phyloP scores from a whole-genome alignment of 1,284 basidiomycete species.

The Taiwanofungus camphoratus region DNA sequence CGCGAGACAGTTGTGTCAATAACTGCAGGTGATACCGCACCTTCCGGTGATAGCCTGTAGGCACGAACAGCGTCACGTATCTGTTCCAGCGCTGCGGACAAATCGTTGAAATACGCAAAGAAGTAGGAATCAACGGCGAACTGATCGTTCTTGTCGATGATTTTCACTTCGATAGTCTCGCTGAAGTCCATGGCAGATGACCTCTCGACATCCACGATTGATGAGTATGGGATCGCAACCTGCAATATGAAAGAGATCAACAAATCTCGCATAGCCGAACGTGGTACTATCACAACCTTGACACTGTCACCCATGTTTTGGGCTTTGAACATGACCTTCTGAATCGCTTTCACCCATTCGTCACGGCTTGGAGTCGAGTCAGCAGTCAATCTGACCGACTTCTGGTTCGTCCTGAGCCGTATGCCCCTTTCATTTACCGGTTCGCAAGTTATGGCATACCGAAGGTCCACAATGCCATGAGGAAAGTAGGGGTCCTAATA shows the following conservation, averaged over 20 bases:
- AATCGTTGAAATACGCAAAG: slow-evolving; percentile 87
- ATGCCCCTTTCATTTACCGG: slow-evolving; percentile 68
- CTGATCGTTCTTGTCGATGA: slow-evolving; percentile 77
- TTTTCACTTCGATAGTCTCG: slow-evolving; percentile 90
- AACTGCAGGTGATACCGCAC: slow-evolving; percentile 37
- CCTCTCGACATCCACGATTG: slow-evolving; percentile 84
- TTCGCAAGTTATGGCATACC: slow-evolving; percentile 89
- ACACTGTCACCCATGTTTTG: slow-evolving; percentile 96
- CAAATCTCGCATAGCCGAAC: neutral
- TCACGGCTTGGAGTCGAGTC: slow-evolving; percentile 79
- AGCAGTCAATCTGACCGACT: slow-evolving; percentile 65
- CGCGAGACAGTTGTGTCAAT: slow-evolving; percentile 64
- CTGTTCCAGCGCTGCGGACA: slow-evolving; percentile 68
- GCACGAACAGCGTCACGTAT: slow-evolving; percentile 70
- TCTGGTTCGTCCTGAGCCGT: slow-evolving; percentile 76
- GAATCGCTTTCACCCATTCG: slow-evolving; percentile 92
- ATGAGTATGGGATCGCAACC: slow-evolving; percentile 93
- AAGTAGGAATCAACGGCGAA: slow-evolving; percentile 86
- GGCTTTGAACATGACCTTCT: slow-evolving; percentile 88
- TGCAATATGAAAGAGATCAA: slow-evolving; percentile 25
- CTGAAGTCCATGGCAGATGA: slow-evolving; percentile 89
- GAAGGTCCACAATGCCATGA: slow-evolving; percentile 89
- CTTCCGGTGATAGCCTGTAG: slow-evolving; percentile 41
- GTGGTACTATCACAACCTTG: slow-evolving; percentile 47
- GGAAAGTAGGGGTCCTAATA: slow-evolving; percentile 92